Evolutionary conservation across 345 rosid species (phyloP).

Genomic region (Diplotaxis tenuifolia): DNA sequence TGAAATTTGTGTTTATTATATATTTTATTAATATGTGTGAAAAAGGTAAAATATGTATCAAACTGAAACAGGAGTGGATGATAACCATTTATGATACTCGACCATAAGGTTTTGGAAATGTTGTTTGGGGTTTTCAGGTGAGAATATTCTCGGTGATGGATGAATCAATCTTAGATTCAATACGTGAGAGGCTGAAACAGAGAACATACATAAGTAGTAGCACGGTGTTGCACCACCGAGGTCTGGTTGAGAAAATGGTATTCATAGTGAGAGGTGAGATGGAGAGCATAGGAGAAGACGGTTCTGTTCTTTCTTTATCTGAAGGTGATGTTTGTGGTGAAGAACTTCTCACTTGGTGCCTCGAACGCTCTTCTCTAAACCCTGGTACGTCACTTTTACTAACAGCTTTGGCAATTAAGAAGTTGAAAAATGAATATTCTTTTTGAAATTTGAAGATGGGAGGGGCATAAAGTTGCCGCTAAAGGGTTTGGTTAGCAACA

Average conservation of each 20-base stretch:
- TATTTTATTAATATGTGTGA: too few species aligned
- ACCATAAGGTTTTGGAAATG: not conserved
- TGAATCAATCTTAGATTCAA: slow-evolving; percentile 61
- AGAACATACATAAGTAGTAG: slow-evolving; percentile 67
- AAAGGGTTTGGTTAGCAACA: slow-evolving; percentile 50
- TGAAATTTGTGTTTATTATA: too few species aligned
- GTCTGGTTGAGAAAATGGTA: slow-evolving; percentile 74
- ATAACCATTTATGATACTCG: too few species aligned
- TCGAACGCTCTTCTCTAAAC: slow-evolving; percentile 65
- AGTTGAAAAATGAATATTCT: not conserved
- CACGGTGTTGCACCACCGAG: slow-evolving; percentile 51
- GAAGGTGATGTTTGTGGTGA: slow-evolving; percentile 88
- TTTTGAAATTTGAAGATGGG: slow-evolving; percentile 46
- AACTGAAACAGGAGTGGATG: not conserved
- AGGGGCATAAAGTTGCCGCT: slow-evolving; percentile 48
- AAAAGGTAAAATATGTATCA: too few species aligned
- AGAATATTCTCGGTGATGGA: slow-evolving; percentile 73
- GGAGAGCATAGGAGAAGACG: slow-evolving; percentile 65
- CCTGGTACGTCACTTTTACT: slow-evolving; percentile 44
- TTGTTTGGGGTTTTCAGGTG: slow-evolving; percentile 52
- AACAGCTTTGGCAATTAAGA: too few species aligned
- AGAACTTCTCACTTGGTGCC: slow-evolving; percentile 90
- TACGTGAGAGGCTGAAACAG: slow-evolving; percentile 72
- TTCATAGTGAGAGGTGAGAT: slow-evolving; percentile 85
- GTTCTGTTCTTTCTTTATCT: slow-evolving; percentile 40